These are phyloP conservation scores for Aspergillus nanangensis DNA, from an alignment of 495 filamentous ascomycete species.

Conservation along the genomic window DNA sequence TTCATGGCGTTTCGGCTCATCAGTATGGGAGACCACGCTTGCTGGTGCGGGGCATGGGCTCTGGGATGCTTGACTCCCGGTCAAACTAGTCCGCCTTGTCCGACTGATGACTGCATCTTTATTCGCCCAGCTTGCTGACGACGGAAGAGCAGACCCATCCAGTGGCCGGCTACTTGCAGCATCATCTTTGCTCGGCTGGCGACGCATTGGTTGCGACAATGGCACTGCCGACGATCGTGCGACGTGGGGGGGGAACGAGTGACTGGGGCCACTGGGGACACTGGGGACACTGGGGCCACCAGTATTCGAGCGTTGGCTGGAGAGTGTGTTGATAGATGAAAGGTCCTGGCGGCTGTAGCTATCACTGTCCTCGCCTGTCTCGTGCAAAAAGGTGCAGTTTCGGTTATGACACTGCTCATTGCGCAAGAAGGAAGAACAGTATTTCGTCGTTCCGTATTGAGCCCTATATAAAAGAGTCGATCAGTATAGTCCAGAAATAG, in stretches of 20 bases:
- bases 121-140: conserved; percentile 88
- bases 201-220: conserved; percentile 65
- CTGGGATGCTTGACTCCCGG: conserved; percentile 71
- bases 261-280: conserved; percentile 21
- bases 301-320: conserved; percentile 58
- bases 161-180: conserved; percentile 49
- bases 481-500: neutral
- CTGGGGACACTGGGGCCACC: too few relatives aligned
- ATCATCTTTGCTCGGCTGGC: conserved; percentile 73
- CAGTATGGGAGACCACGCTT: conserved; percentile 44
- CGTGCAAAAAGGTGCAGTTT: conserved; percentile 96
- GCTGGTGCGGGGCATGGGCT: conserved; percentile 71
- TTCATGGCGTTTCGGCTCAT: conserved; percentile 35
- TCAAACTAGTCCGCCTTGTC: conserved; percentile 67
- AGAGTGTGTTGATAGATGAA: conserved; percentile 89
- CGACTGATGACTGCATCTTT: conserved; percentile 65
- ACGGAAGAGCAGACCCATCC: conserved; percentile 83
- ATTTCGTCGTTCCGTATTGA: conserved; percentile 97
- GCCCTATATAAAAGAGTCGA: conserved; percentile 56
- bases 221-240: conserved; percentile 34
- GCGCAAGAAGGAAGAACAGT: conserved; percentile 94
- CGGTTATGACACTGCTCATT: conserved; percentile 90
- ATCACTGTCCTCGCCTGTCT: conserved; percentile 93
- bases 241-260: conserved; percentile 16
- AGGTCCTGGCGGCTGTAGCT: conserved; percentile 94